Evolutionary conservation across 495 filamentous ascomycete species (phyloP).

Genomic region (Annulohypoxylon nitens): DNA sequence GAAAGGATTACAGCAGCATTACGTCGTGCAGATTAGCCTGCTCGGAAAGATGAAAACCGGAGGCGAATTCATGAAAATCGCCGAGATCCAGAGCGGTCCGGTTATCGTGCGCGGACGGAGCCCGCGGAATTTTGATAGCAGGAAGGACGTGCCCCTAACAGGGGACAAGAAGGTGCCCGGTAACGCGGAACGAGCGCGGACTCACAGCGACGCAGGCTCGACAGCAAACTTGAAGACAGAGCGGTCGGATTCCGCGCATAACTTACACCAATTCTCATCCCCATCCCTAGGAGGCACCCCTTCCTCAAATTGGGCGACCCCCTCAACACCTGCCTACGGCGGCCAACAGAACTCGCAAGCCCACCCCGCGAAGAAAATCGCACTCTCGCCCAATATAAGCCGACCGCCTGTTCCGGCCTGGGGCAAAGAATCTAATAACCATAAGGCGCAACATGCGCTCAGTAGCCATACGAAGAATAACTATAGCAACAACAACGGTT

Average conservation of each 20-base stretch:
- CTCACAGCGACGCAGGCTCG: constrained; percentile 48
- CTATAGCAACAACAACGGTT: constrained; percentile 32
- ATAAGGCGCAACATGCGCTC: constrained; percentile 34
- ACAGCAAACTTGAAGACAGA: constrained; percentile 52
- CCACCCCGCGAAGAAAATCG: constrained; percentile 54
- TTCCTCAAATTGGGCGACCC: constrained; percentile 37
- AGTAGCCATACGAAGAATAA: constrained; percentile 45
- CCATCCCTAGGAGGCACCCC: constrained; percentile 49
- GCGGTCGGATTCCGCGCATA: constrained; percentile 51
- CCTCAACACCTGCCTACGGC: constrained; percentile 35
- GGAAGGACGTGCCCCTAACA: constrained; percentile 74
- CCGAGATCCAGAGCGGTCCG: constrained; percentile 73
- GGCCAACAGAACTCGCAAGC: constrained; percentile 40
- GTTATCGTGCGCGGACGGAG: constrained; percentile 78
- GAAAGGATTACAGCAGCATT: constrained; percentile 79
- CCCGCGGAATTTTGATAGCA: constrained; percentile 76
- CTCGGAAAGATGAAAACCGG: constrained; percentile 71
- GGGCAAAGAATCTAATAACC: constrained; percentile 44
- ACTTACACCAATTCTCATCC: constrained; percentile 51
- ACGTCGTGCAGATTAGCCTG: constrained; percentile 74
- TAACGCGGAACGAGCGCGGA: constrained; percentile 45
- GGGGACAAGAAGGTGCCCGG: constrained; percentile 56
- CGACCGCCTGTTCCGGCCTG: constrained; percentile 55
- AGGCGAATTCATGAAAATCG: constrained; percentile 69
- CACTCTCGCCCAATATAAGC: constrained; percentile 52